phyloP scores from a whole-genome alignment of 225 moss, liverwort and hornwort genomes.

The Marchantia polymorpha region DNA sequence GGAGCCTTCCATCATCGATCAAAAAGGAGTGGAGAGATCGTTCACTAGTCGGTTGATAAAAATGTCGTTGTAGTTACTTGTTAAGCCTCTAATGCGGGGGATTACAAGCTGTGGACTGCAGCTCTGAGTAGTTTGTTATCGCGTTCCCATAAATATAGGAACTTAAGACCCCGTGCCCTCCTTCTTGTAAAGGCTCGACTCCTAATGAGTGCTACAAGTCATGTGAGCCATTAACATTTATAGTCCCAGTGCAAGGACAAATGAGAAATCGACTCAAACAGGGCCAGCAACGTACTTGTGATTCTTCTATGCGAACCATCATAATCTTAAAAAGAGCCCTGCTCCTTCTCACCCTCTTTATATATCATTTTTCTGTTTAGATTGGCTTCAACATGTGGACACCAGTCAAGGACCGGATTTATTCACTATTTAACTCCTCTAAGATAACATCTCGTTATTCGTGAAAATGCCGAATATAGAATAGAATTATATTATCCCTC shows the following conservation, averaged over 20 bases:
- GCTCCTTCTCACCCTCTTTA: background rate
- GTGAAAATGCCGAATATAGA: background rate
- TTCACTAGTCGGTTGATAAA: background rate
- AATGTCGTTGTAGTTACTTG: background rate
- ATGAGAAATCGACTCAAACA: background rate
- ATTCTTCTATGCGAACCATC: constrained; percentile 1
- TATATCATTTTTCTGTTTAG: background rate
- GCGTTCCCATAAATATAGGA: constrained; percentile 9
- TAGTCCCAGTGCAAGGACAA: background rate
- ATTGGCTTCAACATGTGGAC: background rate
- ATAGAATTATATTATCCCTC: too few relatives aligned
- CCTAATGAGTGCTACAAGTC: constrained; percentile 1
- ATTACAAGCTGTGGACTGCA: background rate
- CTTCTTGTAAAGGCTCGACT: background rate
- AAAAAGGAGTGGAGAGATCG: background rate
- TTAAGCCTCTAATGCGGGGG: background rate
- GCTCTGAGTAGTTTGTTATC: constrained; percentile 6
- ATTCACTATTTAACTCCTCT: too few relatives aligned
- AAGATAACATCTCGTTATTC: background rate
- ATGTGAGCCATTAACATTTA: background rate
- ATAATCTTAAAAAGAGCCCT: background rate
- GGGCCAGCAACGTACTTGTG: background rate
- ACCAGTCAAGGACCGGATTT: background rate
- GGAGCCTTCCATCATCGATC: background rate
- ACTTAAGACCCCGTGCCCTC: constrained; percentile 6